Percentiles rank a stretch among this genome's conserved stretches.
Conservation (phyloP, 2,329 filamentous ascomycete species). For the Xylariomycetidae sp. region DNA sequence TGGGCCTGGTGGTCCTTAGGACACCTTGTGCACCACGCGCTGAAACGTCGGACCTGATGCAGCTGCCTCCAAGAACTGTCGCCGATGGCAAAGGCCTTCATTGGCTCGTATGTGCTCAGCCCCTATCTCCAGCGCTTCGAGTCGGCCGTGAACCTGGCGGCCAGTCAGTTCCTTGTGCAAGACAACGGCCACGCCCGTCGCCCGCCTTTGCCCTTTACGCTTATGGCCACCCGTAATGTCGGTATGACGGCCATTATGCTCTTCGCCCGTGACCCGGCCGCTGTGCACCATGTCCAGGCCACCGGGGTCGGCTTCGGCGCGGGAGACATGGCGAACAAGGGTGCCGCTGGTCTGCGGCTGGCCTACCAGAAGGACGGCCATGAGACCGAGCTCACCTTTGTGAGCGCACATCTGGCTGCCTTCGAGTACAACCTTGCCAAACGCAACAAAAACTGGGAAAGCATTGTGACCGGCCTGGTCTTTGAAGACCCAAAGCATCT, state of each 20-base stretch:
- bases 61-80: conserved; percentile 87
- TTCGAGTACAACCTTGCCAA: conserved; percentile 73
- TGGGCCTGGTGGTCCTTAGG: conserved; percentile 2
- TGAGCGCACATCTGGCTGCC: conserved; percentile 81
- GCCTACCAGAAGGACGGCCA: conserved; percentile 43
- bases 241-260: conserved; percentile 89
- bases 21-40: too few species aligned
- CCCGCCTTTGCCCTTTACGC: conserved; percentile 65
- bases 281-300: conserved; percentile 62
- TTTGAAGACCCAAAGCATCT: conserved; percentile 55
- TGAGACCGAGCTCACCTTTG: conserved; percentile 69
- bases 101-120: conserved; percentile 72
- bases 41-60: conserved; percentile 12
- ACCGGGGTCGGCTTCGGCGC: conserved; percentile 80
- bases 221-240: conserved; percentile 65
- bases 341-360: conserved; percentile 74
- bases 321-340: conserved; percentile 91
- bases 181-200: conserved; percentile 12
- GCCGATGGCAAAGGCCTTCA: conserved; percentile 76
- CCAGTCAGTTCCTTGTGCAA: conserved; percentile 32
- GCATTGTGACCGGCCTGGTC: conserved; percentile 71
- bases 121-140: conserved; percentile 70
- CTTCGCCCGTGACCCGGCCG: conserved; percentile 61
- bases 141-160: conserved; percentile 65
- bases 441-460: conserved; percentile 84